Evolutionary conservation across 2,329 filamentous ascomycete species (phyloP), one percentile per base, ranked within the genome.

Genomic region (Cryoendolithus antarcticus): DNA sequence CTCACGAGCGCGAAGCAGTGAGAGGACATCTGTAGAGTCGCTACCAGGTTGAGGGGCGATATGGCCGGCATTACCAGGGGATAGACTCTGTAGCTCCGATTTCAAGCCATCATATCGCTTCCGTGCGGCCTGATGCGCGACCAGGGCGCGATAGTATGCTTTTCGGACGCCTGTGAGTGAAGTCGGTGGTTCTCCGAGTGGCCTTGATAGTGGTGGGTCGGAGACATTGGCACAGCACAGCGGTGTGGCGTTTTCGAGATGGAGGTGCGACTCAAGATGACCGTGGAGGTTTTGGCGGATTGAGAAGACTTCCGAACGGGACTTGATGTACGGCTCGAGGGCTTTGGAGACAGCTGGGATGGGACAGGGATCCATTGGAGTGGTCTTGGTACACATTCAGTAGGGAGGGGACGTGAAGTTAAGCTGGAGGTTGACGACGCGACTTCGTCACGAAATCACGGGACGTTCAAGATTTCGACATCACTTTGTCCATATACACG

Each of bases 81-180:
- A 12, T 10, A 40, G 24, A 9, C 19, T 13, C 21, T 37, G 19
- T 21, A 58, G 33, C 11, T 57, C 56, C 9, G 49, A 39, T 37
- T 53, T 56, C 13, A 58, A 38, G 6, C 46, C 38, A 30, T 57
- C 52, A 42, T 54, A 55, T 39, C 41, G 48, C 12, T 45, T 42
- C 35, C 54, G 52, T 3, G 56, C 55, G 7, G 40, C 43, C 11
- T 44, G 35, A 38, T 58, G 54, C 3, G 53, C 54, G 32, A 51
- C 41, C 34, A 58, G 40, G 9, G 56, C 55, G 35, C 48, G 43
- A 32, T 49, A 42, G 41, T 58, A 58, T 7, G 56, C 55, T 42
- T 47, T 50, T 6, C 53, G 49, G 4, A 56, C 54, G 4, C 55
- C 54, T 8, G 35, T 45, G 4, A 58, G 35, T 1, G 44, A 35